These are phyloP conservation scores for Cryphonectria carpinicola DNA, from an alignment of 2,329 filamentous ascomycete species.

Conservation along the genomic window DNA sequence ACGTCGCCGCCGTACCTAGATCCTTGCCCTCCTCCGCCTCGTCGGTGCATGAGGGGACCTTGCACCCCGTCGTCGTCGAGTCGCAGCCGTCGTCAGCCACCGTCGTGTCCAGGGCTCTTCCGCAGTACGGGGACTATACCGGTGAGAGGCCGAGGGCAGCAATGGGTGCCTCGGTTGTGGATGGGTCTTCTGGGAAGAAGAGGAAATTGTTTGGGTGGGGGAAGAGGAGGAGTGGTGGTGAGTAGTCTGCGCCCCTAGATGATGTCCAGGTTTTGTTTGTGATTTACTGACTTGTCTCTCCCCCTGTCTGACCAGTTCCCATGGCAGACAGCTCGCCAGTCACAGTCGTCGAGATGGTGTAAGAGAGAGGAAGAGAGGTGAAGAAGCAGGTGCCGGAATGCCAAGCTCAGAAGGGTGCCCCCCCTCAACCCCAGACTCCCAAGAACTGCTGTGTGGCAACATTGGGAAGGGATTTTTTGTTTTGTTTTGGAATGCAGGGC, in stretches of 20 bases:
- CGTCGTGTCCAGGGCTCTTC: background rate
- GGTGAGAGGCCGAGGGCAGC: background rate
- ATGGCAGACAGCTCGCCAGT: conserved; percentile 18
- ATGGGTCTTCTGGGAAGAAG: conserved; percentile 4
- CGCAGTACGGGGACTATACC: background rate
- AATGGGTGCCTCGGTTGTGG: background rate
- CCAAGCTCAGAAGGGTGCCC: background rate
- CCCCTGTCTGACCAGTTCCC: background rate
- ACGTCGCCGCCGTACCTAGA: background rate
- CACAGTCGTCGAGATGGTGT: conserved; percentile 28
- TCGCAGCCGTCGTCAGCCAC: conserved; percentile 12
- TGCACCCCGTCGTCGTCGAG: background rate
- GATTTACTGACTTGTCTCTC: background rate
- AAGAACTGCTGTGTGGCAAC: too few relatives aligned
- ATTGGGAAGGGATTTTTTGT: too few relatives aligned
- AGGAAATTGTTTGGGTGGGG: conserved; percentile 21
- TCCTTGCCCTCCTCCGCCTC: background rate
- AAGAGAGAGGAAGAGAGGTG: background rate
- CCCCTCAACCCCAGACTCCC: too few relatives aligned
- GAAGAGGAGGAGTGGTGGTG: conserved; percentile 20
- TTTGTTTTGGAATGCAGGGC: too few relatives aligned
- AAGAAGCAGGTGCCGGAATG: too few relatives aligned
- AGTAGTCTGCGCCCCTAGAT: background rate
- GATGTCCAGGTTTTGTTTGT: background rate
- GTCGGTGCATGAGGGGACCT: background rate